Evolutionary conservation across 2,329 filamentous ascomycete species (phyloP).

Genomic region (Fusarium nisikadoi): DNA sequence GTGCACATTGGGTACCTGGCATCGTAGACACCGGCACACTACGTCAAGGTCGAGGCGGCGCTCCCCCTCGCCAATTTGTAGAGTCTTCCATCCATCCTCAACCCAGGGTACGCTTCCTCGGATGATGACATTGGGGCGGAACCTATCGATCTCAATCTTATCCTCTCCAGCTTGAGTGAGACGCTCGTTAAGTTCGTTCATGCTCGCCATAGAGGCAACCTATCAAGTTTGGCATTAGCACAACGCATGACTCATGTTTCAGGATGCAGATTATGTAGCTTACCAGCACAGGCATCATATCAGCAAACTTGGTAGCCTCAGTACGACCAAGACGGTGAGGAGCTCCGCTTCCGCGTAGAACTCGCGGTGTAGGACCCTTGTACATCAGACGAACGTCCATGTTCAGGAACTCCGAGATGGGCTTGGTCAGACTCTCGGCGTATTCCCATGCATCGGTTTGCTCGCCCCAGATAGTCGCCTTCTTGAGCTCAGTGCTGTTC

Average conservation of each 20-base stretch:
- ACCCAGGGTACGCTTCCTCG: slow-evolving; percentile 66
- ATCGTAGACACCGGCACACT: slow-evolving; percentile 67
- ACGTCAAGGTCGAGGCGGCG: slow-evolving; percentile 62
- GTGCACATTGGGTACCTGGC: slow-evolving; percentile 73
- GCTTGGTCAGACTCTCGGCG: slow-evolving; percentile 58
- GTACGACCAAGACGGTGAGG: slow-evolving; percentile 63
- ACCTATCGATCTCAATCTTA: slow-evolving; percentile 68
- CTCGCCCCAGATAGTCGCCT: slow-evolving; percentile 68
- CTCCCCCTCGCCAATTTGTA: slow-evolving; percentile 54
- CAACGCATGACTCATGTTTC: slow-evolving; percentile 57
- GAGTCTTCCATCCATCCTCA: slow-evolving; percentile 71
- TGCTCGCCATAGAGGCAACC: slow-evolving; percentile 65
- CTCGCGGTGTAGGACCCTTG: slow-evolving; percentile 68
- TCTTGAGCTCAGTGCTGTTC: slow-evolving; percentile 59
- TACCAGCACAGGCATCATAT: slow-evolving; percentile 48
- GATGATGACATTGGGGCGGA: slow-evolving; percentile 72
- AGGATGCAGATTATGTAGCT: not conserved
- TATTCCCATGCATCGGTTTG: slow-evolving; percentile 69
- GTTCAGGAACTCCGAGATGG: slow-evolving; percentile 67
- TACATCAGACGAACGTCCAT: slow-evolving; percentile 67
- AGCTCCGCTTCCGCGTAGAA: slow-evolving; percentile 65
- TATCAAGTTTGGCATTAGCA: slow-evolving; percentile 66
- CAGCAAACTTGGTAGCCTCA: slow-evolving; percentile 67
- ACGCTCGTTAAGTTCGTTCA: slow-evolving; percentile 67
- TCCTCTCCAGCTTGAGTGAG: slow-evolving; percentile 55